These are phyloP conservation scores for Arachis monticola DNA, from an alignment of 331 rosid species.

Conservation along the genomic window DNA sequence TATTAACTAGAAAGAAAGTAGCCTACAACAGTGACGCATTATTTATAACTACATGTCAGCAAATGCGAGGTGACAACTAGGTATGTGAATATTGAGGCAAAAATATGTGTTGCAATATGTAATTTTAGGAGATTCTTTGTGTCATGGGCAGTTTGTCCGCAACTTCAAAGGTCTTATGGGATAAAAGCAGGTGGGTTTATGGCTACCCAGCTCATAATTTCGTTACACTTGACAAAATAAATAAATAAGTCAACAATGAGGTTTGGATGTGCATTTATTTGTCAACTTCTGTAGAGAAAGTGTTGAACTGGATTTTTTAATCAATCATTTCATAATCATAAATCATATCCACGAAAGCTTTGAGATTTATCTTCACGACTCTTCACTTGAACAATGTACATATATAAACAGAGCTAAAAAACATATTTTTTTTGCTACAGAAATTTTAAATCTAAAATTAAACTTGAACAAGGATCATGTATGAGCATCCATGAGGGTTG, in stretches of 20 bases:
- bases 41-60: conserved; percentile 13
- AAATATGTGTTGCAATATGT: not conserved
- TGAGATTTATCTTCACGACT: not conserved
- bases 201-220: not conserved
- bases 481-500: not conserved
- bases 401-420: not conserved
- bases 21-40: conserved; percentile 24
- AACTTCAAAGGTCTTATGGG: conserved; percentile 12
- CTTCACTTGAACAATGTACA: not conserved
- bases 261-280: not conserved
- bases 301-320: not conserved
- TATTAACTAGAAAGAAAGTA: conserved; percentile 5
- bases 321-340: conserved; percentile 7
- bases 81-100: not conserved
- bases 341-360: conserved; percentile 1
- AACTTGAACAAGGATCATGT: conserved; percentile 21
- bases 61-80: conserved; percentile 15
- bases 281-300: not conserved
- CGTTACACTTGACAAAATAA: not conserved
- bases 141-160: conserved; percentile 7
- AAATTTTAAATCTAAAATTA: not conserved
- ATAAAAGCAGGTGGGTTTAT: not conserved
- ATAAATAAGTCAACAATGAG: not conserved
- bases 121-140: conserved; percentile 9
- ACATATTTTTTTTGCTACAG: not conserved